These are phyloP conservation scores for Backusella sp. DNA, from an alignment of 192 early-diverging fungal species.

Conservation along the genomic window DNA sequence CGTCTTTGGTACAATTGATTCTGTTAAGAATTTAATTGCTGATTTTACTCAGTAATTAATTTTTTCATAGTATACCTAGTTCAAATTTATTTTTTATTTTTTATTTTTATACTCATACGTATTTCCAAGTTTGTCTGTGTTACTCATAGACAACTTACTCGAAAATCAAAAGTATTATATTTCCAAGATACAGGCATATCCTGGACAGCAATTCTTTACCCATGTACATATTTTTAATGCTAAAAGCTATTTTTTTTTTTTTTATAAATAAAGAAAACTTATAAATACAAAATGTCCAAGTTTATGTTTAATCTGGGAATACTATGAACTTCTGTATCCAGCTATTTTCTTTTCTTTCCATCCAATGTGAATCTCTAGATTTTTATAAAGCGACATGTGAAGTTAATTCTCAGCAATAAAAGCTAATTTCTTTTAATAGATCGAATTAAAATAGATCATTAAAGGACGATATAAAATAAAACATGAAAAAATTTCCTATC, in stretches of 20 bases:
- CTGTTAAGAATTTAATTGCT: constrained; percentile 52
- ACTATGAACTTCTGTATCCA: too few relatives aligned
- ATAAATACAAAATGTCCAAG: background rate
- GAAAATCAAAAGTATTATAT: background rate
- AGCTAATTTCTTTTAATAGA: background rate
- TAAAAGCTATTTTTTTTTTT: background rate
- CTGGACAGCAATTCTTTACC: background rate
- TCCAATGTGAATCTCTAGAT: background rate
- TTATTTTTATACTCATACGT: background rate
- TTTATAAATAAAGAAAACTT: background rate
- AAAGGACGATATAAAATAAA: background rate
- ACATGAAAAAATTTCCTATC: too few relatives aligned
- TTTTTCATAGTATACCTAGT: background rate
- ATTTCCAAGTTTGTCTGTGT: background rate
- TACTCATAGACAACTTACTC: background rate
- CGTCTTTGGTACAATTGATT: constrained; percentile 64
- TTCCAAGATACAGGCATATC: background rate
- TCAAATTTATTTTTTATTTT: background rate
- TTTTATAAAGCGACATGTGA: background rate
- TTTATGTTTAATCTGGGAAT: background rate
- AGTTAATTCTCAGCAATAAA: background rate
- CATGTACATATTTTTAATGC: background rate
- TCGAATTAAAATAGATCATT: background rate
- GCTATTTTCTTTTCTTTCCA: background rate
- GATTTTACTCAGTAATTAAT: constrained; percentile 14